Evolutionary conservation across 495 filamentous ascomycete species (phyloP), one percentile per base, ranked within the genome.

Genomic region (Neurospora pannonica): DNA sequence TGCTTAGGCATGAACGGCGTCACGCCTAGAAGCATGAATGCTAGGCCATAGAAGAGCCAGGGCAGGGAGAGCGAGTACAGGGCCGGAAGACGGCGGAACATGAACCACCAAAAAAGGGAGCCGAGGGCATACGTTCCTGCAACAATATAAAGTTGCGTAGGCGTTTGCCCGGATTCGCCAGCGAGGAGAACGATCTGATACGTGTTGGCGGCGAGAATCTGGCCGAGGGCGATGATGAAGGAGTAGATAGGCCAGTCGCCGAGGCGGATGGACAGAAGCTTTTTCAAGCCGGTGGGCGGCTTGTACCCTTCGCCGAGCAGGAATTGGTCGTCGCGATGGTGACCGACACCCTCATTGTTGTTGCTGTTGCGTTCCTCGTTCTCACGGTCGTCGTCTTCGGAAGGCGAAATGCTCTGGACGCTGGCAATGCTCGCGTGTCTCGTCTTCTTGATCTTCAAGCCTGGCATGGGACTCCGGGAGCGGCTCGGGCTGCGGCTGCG

Each of bases 241-340:
- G 90, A 88, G 80, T 94, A 94, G 5, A 93, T 76, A 0, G 92
- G 92, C 92, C 92, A 94, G 76, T 91, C 89, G 38, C 84, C 88
- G 69, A 78, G 15, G 36, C 78, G 77, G 39, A 78, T 72, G 5
- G 77, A 78, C n/a, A 78, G 74, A 0, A 78, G 69, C 74, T 88
- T 89, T 74, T 85, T 88, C 11, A 93, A 75, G 2, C 91, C 90
- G 5, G 83, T 89, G 4, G 91, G 91, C 31, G 90, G 89, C 71
- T 87, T 83, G 79, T 92, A 93, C 74, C 90, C 86, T 24, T 82
- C 82, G n/a, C 89, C 89, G n/a, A 93, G 85, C 54, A 89, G 81
- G 76, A 92, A 93, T 72, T 92, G 85, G 70, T 82, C 82, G 70
- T 77, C 76, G 42, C 77, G 77, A 15, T 71, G 73, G 62, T 43